phyloP scores from a whole-genome alignment of 176 grass and related monocot genomes.

The Typha latifolia region DNA sequence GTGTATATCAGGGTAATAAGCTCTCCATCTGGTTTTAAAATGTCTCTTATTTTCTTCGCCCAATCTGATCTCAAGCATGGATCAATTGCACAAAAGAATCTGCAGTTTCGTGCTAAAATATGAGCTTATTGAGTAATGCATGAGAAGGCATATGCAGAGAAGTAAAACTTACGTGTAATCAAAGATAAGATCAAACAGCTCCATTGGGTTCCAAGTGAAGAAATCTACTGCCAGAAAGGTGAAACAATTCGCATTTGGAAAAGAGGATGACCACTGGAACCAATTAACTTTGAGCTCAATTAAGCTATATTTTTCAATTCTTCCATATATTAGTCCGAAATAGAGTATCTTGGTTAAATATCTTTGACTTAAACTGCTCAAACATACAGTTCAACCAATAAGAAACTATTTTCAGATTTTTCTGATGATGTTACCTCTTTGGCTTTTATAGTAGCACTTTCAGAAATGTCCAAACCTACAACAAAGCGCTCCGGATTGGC shows the following conservation, averaged over 20 bases:
- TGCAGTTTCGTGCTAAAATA: conserved; percentile 21
- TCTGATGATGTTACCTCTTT: conserved; percentile 43
- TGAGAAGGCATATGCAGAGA: neutral
- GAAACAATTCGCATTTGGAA: conserved; percentile 49
- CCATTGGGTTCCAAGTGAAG: conserved; percentile 55
- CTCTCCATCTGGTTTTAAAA: conserved; percentile 85
- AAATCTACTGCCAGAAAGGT: conserved; percentile 49
- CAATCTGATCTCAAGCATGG: conserved; percentile 59
- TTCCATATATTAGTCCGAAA: too few relatives aligned
- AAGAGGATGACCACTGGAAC: conserved; percentile 54
- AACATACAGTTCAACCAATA: neutral
- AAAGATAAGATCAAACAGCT: conserved; percentile 68
- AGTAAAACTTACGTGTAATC: conserved; percentile 49
- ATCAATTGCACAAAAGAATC: conserved; percentile 88
- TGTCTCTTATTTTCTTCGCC: conserved; percentile 49
- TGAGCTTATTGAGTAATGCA: neutral
- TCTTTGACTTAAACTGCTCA: neutral
- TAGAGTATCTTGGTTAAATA: neutral
- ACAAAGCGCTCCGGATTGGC: conserved; percentile 60
- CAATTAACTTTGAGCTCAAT: conserved; percentile 1
- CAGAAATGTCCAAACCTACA: conserved; percentile 76
- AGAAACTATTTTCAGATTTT: neutral
- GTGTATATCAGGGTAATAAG: conserved; percentile 86
- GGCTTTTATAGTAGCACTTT: conserved; percentile 47
- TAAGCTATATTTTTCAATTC: too few relatives aligned